Percentiles rank a stretch among this genome's conserved stretches.
Conservation (phyloP, 2,329 filamentous ascomycete species). For the Phialophora macrospora region DNA sequence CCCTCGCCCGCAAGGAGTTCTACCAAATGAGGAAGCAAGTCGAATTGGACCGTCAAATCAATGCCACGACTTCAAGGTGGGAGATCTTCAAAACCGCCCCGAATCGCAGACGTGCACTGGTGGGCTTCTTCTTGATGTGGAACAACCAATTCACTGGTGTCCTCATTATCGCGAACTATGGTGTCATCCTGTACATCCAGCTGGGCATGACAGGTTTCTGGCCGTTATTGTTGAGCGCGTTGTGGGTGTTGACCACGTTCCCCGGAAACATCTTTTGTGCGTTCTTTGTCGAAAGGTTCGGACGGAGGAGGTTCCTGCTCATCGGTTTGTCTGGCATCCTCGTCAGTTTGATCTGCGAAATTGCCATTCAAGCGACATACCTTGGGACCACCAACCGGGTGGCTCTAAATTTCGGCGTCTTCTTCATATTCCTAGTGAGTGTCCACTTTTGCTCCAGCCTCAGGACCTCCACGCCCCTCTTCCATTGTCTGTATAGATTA, state of each 20-base stretch:
- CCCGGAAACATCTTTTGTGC: conserved; percentile 50
- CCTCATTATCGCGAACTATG: conserved; percentile 48
- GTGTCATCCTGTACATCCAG: conserved; percentile 46
- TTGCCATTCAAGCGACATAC: conserved; percentile 45
- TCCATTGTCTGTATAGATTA: not conserved
- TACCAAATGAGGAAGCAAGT: conserved; percentile 53
- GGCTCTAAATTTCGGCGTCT: conserved; percentile 47
- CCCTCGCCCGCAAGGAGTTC: conserved; percentile 49
- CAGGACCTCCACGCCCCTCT: not conserved
- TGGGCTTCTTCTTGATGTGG: conserved; percentile 51
- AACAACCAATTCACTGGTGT: conserved; percentile 47
- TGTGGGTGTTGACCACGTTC: conserved; percentile 52
- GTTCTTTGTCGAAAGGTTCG: conserved; percentile 48
- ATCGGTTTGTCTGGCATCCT: conserved; percentile 50
- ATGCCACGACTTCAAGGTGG: conserved; percentile 43
- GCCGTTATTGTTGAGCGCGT: conserved; percentile 52
- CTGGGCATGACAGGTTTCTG: conserved; percentile 48
- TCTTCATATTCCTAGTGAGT: conserved; percentile 51
- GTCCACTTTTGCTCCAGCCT: conserved; percentile 21
- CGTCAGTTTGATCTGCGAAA: conserved; percentile 49
- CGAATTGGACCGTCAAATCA: conserved; percentile 47
- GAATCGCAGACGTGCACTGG: conserved; percentile 49
- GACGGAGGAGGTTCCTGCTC: conserved; percentile 41
- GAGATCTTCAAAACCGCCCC: conserved; percentile 51
- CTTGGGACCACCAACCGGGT: conserved; percentile 44